Evolutionary conservation across 2,329 filamentous ascomycete genomes (phyloP), one percentile per base, ranked within the genome.

Genomic region (Sporothrix humicola): DNA sequence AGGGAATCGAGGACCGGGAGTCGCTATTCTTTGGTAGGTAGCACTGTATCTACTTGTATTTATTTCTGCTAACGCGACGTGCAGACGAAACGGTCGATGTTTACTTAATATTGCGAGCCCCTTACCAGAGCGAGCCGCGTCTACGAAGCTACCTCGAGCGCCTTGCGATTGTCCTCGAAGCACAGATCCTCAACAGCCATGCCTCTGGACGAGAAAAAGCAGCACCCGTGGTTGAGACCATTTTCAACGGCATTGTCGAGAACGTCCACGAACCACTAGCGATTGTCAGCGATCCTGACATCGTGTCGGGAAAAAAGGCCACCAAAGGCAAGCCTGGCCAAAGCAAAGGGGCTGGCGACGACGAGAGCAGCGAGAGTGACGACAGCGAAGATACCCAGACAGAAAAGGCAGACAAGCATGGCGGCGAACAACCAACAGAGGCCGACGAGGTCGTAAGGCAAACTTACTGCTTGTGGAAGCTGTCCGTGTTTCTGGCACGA

Each of bases 61-160:
- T 26, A 26, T 26, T 26, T 26, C 23, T 26, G 23, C 23, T 26
- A 26, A 26, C 23, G 23, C 23, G 23, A 26, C 23, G 23, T 26
- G 23, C 83, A 94, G 92, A 95, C 87, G 92, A 95, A 84, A 89
- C 89, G 37, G 86, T 92, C 73, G 84, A 90, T 76, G 85, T 94
- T 20, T 89, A 92, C 78, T 83, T 94, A 75, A 85, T 93, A 12
- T 85, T 95, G 73, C 88, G 88, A 78, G 90, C 90, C 9, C 89
- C 90, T 3, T 85, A 87, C 78, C 83, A 87, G 73, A 86, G 89
- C 72, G 87, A 91, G 74, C 80, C 84, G 46, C 83, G 84, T 0
- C 82, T 94, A 23, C 85, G 87, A 73, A 85, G 87, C 50, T 89
- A 89, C 72, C 83, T 94, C 50, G 84, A 85, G 69, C 85, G 91